Evolutionary conservation across 768 basidiomycete species (phyloP), one percentile per base, ranked within the genome.

Genomic region (Naematelia encephala): DNA sequence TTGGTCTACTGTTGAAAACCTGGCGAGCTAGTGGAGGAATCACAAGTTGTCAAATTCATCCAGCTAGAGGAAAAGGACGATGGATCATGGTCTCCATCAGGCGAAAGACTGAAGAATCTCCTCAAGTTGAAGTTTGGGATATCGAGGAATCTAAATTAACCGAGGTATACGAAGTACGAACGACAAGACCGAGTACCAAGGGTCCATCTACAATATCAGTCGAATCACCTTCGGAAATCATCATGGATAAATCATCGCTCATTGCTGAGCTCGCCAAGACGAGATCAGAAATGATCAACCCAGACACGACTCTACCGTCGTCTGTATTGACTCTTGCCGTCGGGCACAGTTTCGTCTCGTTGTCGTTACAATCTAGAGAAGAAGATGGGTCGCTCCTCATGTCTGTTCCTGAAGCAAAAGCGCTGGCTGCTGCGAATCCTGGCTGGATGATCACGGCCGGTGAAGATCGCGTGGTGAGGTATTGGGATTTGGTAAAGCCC

Each of bases 81-180:
- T 97, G 91, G 91, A 81, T 98, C 46, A 85, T 96, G 76, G 88
- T 96, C 45, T 84, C 91, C 0, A 78, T 87, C 14, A 88, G 88
- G 68, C 80, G 84, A 1, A 13, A 51, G 44, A 45, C 54, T 14
- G 56, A 54, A 16, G 56, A 47, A n/a, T 51, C 19, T 11, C 80
- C 81, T 29, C 74, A 91, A 45, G 80, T 91, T 4, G 91, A 96
- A 72, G 88, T 92, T 1, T 96, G 91, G 90, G 91, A 98, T 71
- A 85, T 98, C 52, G 91, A 94, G 77, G 86, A 85, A 64, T 84
- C 85, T 0, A 75, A 79, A 19, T 77, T 92, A 27, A 87, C 94
- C 48, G 93, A 97, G 77, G 86, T 84, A 4, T 96, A 87, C 69
- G 79, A 84, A 28, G 85, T 85, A 8, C 66, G 76, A 25, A 51